Evolutionary conservation across 1,284 basidiomycete species (phyloP), one percentile per base, ranked within the genome.

Genomic region (Irpex sp.): DNA sequence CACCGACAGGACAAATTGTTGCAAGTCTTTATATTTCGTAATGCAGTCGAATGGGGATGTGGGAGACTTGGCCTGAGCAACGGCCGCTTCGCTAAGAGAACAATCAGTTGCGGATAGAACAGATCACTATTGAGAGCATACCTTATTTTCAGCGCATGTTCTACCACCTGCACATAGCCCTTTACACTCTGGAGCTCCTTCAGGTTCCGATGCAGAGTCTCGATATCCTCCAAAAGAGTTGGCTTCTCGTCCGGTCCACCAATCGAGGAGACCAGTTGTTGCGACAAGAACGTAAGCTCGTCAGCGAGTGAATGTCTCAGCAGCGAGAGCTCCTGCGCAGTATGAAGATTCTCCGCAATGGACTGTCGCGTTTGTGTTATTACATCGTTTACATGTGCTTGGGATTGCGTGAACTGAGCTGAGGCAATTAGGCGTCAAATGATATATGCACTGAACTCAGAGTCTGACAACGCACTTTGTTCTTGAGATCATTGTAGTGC

Each of bases 221-320:
- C 92, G 65, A 95, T 80, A 48, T 88, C 88, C 75, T 96, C 92
- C n/a, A 96, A 78, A 9, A 94, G 77, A 0, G 89, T 91, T 1
- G 86, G 78, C 49, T 78, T 73, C 38, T 73, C 76, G 4, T 82
- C 79, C 47, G 77, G 79, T 19, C 77, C 79, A 8, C 79, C 78
- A 36, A 84, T 68, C 0, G 83, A 77, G 0, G 91, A 89, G 51
- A 86, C 77, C n/a, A 93, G 78, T 63, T 86, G 83, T 65, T 85
- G 77, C 57, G 87, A 83, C 65, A 96, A 78, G 71, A 87, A 81
- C 49, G 85, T 76, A 62, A 94, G 79, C 75, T 96, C 87, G 77
- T 96, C 86, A 64, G 89, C 81, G 65, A 96, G 78, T 59, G 84
- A 84, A 74, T 94, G 92, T 26, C 93, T 82, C 40, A 89, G 76